Evolutionary conservation across 148 eudicot genomes (phyloP).

Genomic region (Limonium bicolor): DNA sequence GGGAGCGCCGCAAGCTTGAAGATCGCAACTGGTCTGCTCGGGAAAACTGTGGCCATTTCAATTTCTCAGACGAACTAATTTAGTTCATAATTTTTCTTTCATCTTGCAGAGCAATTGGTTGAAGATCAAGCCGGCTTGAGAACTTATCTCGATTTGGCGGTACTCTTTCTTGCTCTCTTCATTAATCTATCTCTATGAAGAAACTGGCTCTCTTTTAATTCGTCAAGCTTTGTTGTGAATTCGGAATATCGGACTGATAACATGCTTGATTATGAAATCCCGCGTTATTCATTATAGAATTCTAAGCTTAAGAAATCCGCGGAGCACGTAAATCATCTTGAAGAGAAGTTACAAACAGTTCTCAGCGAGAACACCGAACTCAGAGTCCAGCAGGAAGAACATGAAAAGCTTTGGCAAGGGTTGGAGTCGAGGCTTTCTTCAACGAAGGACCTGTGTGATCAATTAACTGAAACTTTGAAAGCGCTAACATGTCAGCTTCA

Average conservation of each 20-base stretch:
- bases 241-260: background rate
- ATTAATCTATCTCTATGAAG: background rate
- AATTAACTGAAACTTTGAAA: constrained; percentile 74
- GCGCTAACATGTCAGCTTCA: constrained; percentile 64
- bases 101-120: constrained; percentile 70
- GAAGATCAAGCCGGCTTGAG: constrained; percentile 84
- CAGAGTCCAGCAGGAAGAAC: constrained; percentile 80
- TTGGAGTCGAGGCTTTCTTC: constrained; percentile 80
- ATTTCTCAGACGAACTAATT: background rate
- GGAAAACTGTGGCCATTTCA: background rate
- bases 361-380: constrained; percentile 79
- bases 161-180: constrained; percentile 14
- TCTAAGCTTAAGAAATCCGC: constrained; percentile 67
- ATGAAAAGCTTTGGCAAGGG: constrained; percentile 85
- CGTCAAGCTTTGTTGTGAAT: background rate
- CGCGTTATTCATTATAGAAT: constrained; percentile 28
- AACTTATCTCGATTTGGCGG: constrained; percentile 81
- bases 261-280: background rate
- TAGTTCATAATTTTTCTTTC: constrained; percentile 1
- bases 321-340: constrained; percentile 47
- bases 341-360: constrained; percentile 71
- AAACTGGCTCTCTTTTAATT: too few relatives aligned
- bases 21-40: constrained; percentile 62
- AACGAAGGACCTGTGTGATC: constrained; percentile 64
- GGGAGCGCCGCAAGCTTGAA: constrained; percentile 80